Base-by-base conservation (phyloP, 495 filamentous ascomycete species). In the Tetracladium marchalianum region DNA sequence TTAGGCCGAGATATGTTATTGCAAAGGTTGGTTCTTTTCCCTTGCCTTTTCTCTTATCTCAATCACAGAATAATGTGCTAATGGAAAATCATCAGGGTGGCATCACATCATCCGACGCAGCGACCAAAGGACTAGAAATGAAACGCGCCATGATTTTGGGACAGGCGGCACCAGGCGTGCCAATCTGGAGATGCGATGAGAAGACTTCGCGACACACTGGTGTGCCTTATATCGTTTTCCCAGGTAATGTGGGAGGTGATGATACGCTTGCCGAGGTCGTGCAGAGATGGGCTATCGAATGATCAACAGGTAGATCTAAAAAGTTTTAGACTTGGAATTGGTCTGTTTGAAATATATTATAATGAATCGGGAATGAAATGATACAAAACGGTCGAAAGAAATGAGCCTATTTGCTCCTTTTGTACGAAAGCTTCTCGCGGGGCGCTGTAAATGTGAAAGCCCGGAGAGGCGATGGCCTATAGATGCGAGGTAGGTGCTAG, bases 191-290 rank as follows among this genome's bases (percentile, higher is more conserved):
- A 33, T 77, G 73, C 35, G 64, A 74, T 48, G 72, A 76, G 58
- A 47, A 52, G 35, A 68, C 63, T 0, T 69, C 66, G 35, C 61
- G 66, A 41, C 65, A 69, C 56, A 59, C 59, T 0, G 67, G 66
- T 18, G 62, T 75, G 16, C 70, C 71, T 11, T 75, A 66, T 56
- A 69, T 75, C 11, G 72, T 76, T 0, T 77, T 77, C 43, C 74
- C 74, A n/a, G 74, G 72, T 10, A 77, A 77, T 60, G 73, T 76
- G 11, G 74, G 73, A 18, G 63, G 63, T 7, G 71, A 75, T 43
- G 54, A 60, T 44, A 71, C 72, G 8, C 37, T 51, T 11, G 43
- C 35, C 16, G 49, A 51, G 36, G n/a, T 51, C 16, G 49, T 51
- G 1, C 36, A 43, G n/a, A 31, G 41, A 16, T 51, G 49, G 49